Evolutionary conservation across 371 early-diverging fungal species (phyloP), one percentile per base, ranked within the genome.

Genomic region (Actinomucor elegans): DNA sequence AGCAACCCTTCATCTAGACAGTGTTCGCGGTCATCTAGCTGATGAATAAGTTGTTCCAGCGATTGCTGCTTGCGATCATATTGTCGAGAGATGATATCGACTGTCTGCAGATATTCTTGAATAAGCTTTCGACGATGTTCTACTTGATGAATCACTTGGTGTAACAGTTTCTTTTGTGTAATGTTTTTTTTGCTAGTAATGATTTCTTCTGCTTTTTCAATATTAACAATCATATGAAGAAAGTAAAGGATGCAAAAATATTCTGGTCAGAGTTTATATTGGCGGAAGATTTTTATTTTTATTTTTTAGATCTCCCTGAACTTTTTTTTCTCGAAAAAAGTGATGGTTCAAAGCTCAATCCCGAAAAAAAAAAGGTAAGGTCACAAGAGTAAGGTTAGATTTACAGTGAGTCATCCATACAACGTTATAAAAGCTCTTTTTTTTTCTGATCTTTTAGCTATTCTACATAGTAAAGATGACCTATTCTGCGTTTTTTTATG

Each of bases 401-500:
- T 5, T 17, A 26, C 17, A 1, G 32, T 18, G 31, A 45, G 32
- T 11, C 31, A 20, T 45, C 29, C 27, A n/a, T n/a, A n/a, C n/a
- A n/a, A n/a, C n/a, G n/a, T n/a, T n/a, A n/a, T n/a, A n/a, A n/a
- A 4, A 3, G 0, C 5, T 44, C 29, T 27, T 17, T 44, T 44
- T 44, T 29, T 45, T 20, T n/a, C 6, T 18, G 23, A 29, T 42
- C 26, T 17, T 52, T 10, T 42, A 10, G n/a, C 11, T 31, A 21
- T 33, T 47, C 5, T 38, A 5, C 24, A 15, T 26, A 33, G 32
- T 23, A 12, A 18, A 24, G 7, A 55, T 55, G 55, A 40, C 35
- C 17, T 47, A 46, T 32, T 55, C 55, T 8, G 67, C 64, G 10
- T 73, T 73, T 55, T 76, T 73, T 33, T 76, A 73, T 56, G 73